Percentiles rank a stretch among this genome's conserved stretches.
Evolutionary conservation across 179 eudicot genomes (phyloP).

Genomic region (Corrigiola litoralis): DNA sequence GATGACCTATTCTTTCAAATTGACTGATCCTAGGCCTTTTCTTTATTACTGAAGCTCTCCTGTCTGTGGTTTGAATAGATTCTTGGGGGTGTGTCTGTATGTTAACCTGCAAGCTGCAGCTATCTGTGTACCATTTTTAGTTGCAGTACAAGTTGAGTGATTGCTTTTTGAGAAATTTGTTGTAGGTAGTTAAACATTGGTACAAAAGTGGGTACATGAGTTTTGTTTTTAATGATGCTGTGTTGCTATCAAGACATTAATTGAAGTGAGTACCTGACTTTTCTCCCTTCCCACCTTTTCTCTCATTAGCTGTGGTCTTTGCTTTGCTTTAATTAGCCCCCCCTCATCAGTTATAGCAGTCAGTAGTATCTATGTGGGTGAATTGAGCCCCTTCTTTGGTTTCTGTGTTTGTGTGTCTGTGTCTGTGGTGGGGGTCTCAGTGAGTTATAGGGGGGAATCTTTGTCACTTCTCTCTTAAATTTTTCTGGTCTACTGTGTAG

Average conservation of each 20-base stretch:
- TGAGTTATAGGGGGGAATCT: constrained; percentile 12
- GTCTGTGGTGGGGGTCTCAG: constrained; percentile 21
- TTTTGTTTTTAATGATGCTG: constrained; percentile 34
- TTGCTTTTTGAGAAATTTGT: constrained; percentile 21
- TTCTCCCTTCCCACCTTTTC: constrained; percentile 24
- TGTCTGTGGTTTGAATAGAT: constrained; percentile 32
- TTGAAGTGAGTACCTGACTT: constrained; percentile 43
- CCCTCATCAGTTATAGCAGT: constrained; percentile 19
- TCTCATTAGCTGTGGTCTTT: constrained; percentile 22
- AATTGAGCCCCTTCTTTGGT: constrained; percentile 13
- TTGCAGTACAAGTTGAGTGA: constrained; percentile 21
- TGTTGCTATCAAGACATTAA: constrained; percentile 42
- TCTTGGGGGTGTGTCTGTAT: constrained; percentile 22
- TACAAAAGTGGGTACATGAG: constrained; percentile 29
- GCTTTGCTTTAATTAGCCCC: constrained; percentile 21
- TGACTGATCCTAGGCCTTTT: constrained; percentile 25
- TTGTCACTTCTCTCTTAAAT: constrained; percentile 23
- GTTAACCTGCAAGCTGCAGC: too few relatives aligned
- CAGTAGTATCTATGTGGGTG: constrained; percentile 19
- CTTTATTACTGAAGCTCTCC: constrained; percentile 12
- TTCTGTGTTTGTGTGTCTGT: constrained; percentile 13
- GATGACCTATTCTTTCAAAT: constrained; percentile 24
- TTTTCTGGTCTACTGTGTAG: neutral
- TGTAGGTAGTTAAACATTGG: constrained; percentile 24
- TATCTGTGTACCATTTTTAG: constrained; percentile 17